phyloP scores from a whole-genome alignment of 306 rosid species.

The Vicia sativa region DNA sequence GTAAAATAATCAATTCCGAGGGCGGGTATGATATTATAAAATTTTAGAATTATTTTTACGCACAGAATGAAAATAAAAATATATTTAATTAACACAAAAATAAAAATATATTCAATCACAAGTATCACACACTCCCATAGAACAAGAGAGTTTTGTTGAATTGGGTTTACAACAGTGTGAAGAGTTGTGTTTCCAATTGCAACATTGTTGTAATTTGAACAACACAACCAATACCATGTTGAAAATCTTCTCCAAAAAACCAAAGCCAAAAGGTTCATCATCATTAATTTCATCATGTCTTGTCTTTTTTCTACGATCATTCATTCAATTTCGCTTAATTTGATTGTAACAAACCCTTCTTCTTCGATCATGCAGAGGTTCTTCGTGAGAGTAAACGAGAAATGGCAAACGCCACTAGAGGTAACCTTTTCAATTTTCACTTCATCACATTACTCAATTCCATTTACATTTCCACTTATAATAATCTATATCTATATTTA shows the following conservation, averaged over 20 bases:
- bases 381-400: constrained; percentile 93
- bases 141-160: too few relatives aligned
- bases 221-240: constrained; percentile 30
- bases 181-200: not conserved
- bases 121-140: too few relatives aligned
- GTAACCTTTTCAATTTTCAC: constrained; percentile 33
- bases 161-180: not conserved
- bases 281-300: not conserved
- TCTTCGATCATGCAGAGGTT: constrained; percentile 62
- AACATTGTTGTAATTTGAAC: not conserved
- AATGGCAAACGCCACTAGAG: constrained; percentile 83
- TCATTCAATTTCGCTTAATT: constrained; percentile 3
- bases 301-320: not conserved
- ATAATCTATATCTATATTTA: not conserved
- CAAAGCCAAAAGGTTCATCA: constrained; percentile 79
- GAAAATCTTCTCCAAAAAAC: constrained; percentile 89
- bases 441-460: constrained; percentile 7
- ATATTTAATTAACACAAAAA: too few relatives aligned
- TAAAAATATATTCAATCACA: too few relatives aligned
- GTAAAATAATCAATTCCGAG: too few relatives aligned
- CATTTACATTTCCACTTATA: not conserved
- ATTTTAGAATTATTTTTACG: too few relatives aligned
- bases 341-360: not conserved
- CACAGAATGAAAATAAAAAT: too few relatives aligned
- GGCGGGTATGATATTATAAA: too few relatives aligned